Percentiles rank a stretch among this genome's conserved stretches.
These are phyloP conservation scores for Clohesyomyces aquaticus DNA, from an alignment of 495 filamentous ascomycete species.

Conservation along the genomic window DNA sequence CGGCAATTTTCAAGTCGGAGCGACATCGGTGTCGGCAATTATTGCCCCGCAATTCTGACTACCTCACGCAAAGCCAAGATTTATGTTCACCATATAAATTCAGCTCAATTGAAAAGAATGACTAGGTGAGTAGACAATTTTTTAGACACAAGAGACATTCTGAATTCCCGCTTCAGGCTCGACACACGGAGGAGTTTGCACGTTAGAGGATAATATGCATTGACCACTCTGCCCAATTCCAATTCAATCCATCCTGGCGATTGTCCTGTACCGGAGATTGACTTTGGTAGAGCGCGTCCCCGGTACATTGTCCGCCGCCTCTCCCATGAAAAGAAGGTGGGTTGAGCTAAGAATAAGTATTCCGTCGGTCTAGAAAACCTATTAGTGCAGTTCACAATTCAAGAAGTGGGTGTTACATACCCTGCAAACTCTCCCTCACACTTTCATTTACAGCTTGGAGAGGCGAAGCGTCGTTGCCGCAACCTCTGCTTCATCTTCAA, in stretches of 20 bases:
- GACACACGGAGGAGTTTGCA: constrained; percentile 13
- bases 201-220: constrained; percentile 12
- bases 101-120: constrained; percentile 24
- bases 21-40: constrained; percentile 7
- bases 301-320: constrained; percentile 12
- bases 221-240: constrained; percentile 4
- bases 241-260: not conserved
- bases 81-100: constrained; percentile 3
- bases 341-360: constrained; percentile 28
- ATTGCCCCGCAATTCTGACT: not conserved
- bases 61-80: not conserved
- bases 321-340: constrained; percentile 35
- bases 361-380: constrained; percentile 20
- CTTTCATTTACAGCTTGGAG: constrained; percentile 38
- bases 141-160: constrained; percentile 11
- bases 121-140: constrained; percentile 17
- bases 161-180: constrained; percentile 6
- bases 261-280: constrained; percentile 2
- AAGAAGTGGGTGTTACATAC: constrained; percentile 10
- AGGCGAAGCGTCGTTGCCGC: constrained; percentile 32
- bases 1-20: no score
- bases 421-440: constrained; percentile 24
- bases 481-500: constrained; percentile 5
- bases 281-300: not conserved
- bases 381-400: not conserved